phyloP scores from a whole-genome alignment of 352 stramenopile genomes.

The Blastocystis hominis region DNA sequence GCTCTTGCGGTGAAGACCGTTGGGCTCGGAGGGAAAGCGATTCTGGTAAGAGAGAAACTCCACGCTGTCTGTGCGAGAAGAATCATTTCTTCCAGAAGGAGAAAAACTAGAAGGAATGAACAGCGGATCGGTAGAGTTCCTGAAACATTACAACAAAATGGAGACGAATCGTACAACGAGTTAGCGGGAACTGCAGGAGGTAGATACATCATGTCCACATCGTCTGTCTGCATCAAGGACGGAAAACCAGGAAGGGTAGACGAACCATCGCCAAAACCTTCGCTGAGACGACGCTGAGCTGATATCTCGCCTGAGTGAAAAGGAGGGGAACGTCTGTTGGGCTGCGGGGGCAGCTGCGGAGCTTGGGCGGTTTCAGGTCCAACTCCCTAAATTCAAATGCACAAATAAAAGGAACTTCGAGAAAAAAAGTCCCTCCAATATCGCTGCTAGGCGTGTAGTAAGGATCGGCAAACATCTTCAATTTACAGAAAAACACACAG shows the following conservation, averaged over 20 bases:
- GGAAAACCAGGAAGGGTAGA: not conserved
- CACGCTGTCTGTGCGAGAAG: not conserved
- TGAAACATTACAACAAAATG: not conserved
- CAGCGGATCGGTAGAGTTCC: not conserved
- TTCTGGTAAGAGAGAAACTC: not conserved
- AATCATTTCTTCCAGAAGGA: not conserved
- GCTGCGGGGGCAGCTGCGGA: not conserved
- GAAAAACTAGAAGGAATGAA: not conserved
- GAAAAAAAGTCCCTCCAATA: not conserved
- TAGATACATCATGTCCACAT: not conserved
- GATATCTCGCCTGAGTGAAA: not conserved
- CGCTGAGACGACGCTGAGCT: not conserved
- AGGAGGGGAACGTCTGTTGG: not conserved
- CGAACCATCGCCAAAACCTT: not conserved
- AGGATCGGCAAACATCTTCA: not conserved
- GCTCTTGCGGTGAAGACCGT: not conserved
- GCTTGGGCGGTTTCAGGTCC: not conserved
- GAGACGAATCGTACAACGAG: not conserved
- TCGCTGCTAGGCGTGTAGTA: not conserved
- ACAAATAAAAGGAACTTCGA: not conserved
- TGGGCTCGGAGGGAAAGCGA: not conserved
- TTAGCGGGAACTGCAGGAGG: not conserved
- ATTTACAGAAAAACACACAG: not conserved
- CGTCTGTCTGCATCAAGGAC: not conserved
- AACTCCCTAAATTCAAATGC: not conserved